Conservation (phyloP, 1,284 basidiomycete genomes). For the Chondrostereum purpureum region DNA sequence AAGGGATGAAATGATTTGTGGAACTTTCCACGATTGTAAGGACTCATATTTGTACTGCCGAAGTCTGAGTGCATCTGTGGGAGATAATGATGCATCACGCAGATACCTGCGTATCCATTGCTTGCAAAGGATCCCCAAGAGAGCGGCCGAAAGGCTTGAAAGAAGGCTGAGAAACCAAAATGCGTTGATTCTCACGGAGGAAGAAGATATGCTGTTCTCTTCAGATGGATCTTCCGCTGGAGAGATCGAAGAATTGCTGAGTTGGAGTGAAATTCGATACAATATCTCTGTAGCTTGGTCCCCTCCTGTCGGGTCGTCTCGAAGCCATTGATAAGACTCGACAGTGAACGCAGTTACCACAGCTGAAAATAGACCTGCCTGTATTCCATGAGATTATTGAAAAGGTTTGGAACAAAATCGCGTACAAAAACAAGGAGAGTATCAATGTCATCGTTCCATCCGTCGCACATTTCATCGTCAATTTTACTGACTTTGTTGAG, state of each 20-base stretch:
- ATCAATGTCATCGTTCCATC: too few species aligned
- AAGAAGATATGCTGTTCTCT: background rate
- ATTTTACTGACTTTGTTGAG: too few species aligned
- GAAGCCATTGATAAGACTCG: slow-evolving; percentile 11
- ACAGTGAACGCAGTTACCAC: slow-evolving; percentile 14
- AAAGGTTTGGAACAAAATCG: too few species aligned
- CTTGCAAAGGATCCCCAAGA: slow-evolving; percentile 22
- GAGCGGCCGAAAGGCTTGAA: slow-evolving; percentile 21
- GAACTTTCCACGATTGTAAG: slow-evolving; percentile 19
- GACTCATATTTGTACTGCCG: slow-evolving; percentile 18
- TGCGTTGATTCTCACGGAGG: slow-evolving; percentile 18
- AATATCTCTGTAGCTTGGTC: too few species aligned
- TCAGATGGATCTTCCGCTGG: background rate
- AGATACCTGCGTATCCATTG: too few species aligned
- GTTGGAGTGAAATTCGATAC: too few species aligned
- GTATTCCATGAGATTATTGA: too few species aligned
- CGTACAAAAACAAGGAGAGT: too few species aligned
- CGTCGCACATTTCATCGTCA: too few species aligned
- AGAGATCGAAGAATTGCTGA: background rate
- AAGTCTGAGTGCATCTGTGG: slow-evolving; percentile 14
- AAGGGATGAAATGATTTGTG: slow-evolving; percentile 18
- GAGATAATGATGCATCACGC: slow-evolving; percentile 12
- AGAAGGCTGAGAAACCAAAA: slow-evolving; percentile 27
- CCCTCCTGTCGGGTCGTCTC: too few species aligned
- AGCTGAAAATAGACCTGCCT: slow-evolving; percentile 14